These are phyloP conservation scores for Cornus kousa DNA, from an alignment of 148 eudicot species.

Conservation along the genomic window DNA sequence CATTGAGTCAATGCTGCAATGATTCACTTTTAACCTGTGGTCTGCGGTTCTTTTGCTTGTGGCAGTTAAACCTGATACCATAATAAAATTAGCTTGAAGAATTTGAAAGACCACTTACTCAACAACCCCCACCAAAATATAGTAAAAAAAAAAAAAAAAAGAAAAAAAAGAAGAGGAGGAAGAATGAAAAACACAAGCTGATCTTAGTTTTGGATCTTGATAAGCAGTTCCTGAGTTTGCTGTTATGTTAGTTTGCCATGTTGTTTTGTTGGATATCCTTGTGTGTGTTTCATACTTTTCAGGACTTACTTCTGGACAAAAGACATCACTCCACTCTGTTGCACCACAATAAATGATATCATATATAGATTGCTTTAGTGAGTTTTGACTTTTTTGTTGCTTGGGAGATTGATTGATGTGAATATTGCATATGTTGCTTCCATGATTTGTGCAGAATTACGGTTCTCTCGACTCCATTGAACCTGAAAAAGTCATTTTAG, in stretches of 20 bases:
- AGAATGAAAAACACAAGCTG: no score
- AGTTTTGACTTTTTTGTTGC: not conserved
- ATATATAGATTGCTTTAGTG: not conserved
- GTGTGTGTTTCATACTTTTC: not conserved
- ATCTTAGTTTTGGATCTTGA: no score
- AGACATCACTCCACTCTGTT: not conserved
- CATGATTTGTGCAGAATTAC: slow-evolving; percentile 52
- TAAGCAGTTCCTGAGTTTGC: no score
- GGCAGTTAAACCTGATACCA: no score
- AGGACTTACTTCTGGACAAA: not conserved
- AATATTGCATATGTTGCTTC: slow-evolving; percentile 1
- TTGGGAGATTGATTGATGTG: not conserved
- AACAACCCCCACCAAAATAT: no score
- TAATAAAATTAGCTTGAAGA: no score
- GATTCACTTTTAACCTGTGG: no score
- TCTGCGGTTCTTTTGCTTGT: no score
- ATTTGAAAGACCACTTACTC: no score
- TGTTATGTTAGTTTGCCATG: not conserved
- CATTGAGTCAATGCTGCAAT: no score
- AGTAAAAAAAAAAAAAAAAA: no score
- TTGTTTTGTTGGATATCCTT: not conserved
- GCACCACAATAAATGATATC: not conserved
- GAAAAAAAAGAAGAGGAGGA: no score
- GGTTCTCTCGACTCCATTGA: slow-evolving; percentile 56
- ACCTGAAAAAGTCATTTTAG: slow-evolving; percentile 48